Evolutionary conservation across 768 basidiomycete genomes (phyloP).

Genomic region (Daedaleopsis nitida): DNA sequence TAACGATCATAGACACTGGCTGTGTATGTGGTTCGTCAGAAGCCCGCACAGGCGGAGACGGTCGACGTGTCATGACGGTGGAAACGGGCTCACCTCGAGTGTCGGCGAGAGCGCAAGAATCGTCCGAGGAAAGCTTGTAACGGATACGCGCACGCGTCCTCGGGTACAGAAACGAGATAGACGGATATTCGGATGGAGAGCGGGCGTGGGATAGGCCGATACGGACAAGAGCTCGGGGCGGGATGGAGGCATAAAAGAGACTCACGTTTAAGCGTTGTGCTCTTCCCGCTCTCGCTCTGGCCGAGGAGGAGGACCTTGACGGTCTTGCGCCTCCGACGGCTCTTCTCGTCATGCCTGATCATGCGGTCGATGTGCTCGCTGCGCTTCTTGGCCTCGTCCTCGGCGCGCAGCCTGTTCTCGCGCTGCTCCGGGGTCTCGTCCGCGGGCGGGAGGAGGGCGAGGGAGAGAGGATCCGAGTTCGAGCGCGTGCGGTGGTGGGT

Average conservation of each 20-base stretch:
- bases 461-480: constrained; percentile 66
- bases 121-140: constrained; percentile 17
- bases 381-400: constrained; percentile 70
- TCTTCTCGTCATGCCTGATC: constrained; percentile 67
- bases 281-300: constrained; percentile 90
- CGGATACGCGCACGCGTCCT: constrained; percentile 1
- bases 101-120: no score
- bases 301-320: constrained; percentile 81
- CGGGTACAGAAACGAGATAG: background rate
- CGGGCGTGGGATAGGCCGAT: constrained; percentile 6
- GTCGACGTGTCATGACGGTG: constrained; percentile 8
- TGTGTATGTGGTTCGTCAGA: constrained; percentile 16
- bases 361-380: constrained; percentile 81
- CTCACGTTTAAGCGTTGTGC: constrained; percentile 87
- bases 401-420: constrained; percentile 63
- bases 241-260: constrained; percentile 29
- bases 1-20: constrained; percentile 11
- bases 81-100: constrained; percentile 7
- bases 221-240: background rate
- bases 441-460: constrained; percentile 65
- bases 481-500: constrained; percentile 32
- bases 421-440: constrained; percentile 72
- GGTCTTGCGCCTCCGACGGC: constrained; percentile 59
- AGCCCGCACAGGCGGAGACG: constrained; percentile 2
- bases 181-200: constrained; percentile 1